phyloP scores from a whole-genome alignment of 208 protist species.

The Strigomonas culicis region DNA sequence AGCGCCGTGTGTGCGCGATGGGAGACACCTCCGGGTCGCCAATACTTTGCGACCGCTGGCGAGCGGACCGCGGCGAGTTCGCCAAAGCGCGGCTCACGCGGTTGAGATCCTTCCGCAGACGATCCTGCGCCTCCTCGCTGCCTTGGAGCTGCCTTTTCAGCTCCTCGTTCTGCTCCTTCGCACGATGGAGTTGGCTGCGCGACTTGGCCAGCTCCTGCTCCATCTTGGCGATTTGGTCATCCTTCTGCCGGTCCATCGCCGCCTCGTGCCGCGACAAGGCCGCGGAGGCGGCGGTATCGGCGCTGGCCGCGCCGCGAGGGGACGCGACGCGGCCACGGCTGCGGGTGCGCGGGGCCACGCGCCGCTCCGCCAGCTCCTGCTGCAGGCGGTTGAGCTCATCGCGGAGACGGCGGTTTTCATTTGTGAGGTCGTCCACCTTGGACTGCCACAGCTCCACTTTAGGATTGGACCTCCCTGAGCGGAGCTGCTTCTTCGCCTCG shows the following conservation, averaged over 20 bases:
- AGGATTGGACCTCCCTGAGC: conserved; percentile 2
- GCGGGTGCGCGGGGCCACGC: neutral
- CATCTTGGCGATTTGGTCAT: conserved; percentile 35
- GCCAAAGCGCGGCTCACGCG: neutral
- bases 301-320: neutral
- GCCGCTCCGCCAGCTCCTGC: neutral
- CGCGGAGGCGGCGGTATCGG: neutral
- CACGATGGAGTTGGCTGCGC: conserved; percentile 34
- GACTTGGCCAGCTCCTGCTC: conserved; percentile 68
- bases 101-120: conserved; percentile 20
- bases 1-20: conserved; percentile 4
- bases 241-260: conserved; percentile 20
- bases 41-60: too few species aligned
- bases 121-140: conserved; percentile 21
- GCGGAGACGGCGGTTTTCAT: conserved; percentile 6
- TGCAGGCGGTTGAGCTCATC: conserved; percentile 6
- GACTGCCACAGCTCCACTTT: neutral
- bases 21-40: conserved; percentile 1
- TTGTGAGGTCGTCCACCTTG: neutral
- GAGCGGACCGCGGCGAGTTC: too few species aligned
- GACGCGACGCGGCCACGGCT: neutral
- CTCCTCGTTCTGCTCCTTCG: conserved; percentile 33
- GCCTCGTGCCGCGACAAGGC: neutral
- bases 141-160: conserved; percentile 44
- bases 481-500: conserved; percentile 19